These are phyloP conservation scores for Gracilariopsis chorda DNA, from an alignment of 23 red algal genomes.

Conservation along the genomic window DNA sequence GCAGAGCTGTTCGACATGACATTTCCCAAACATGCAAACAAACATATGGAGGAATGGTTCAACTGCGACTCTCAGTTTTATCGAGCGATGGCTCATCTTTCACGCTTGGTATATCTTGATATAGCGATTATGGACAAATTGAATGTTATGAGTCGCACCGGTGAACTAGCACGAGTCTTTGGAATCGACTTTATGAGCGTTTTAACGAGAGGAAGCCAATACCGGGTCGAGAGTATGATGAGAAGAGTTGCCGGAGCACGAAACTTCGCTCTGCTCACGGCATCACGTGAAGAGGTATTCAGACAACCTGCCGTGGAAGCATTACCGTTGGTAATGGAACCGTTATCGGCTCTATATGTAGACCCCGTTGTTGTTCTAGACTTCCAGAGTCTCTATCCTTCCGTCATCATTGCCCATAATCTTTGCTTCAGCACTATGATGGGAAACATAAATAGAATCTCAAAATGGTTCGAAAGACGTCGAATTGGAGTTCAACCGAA, in stretches of 20 bases:
- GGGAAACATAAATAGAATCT: slow-evolving; percentile 61
- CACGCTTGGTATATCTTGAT: slow-evolving; percentile 15
- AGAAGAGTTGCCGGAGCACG: slow-evolving; percentile 69
- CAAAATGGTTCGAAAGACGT: slow-evolving; percentile 35
- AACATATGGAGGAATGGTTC: slow-evolving; percentile 61
- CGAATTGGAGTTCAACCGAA: slow-evolving; percentile 49
- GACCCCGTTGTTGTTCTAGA: slow-evolving; percentile 95
- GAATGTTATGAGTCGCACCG: slow-evolving; percentile 74
- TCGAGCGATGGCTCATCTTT: slow-evolving; percentile 45
- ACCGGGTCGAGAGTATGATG: slow-evolving; percentile 92
- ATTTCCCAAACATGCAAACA: slow-evolving; percentile 55
- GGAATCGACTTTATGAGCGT: slow-evolving; percentile 96
- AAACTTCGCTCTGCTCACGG: slow-evolving; percentile 69
- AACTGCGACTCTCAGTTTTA: neutral
- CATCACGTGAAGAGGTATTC: slow-evolving; percentile 67
- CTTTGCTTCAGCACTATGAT: slow-evolving; percentile 93
- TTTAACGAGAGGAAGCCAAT: slow-evolving; percentile 89
- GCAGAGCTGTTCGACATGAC: slow-evolving; percentile 74
- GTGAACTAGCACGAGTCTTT: slow-evolving; percentile 92
- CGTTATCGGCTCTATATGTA: slow-evolving; percentile 63
- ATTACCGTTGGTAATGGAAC: slow-evolving; percentile 98
- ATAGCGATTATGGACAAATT: slow-evolving; percentile 70
- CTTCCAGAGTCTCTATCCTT: slow-evolving; percentile 97
- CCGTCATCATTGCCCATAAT: slow-evolving; percentile 98
- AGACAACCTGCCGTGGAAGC: slow-evolving; percentile 87